Evolutionary conservation across 208 protist genomes (phyloP).

Genomic region (Naegleria lovaniensis): DNA sequence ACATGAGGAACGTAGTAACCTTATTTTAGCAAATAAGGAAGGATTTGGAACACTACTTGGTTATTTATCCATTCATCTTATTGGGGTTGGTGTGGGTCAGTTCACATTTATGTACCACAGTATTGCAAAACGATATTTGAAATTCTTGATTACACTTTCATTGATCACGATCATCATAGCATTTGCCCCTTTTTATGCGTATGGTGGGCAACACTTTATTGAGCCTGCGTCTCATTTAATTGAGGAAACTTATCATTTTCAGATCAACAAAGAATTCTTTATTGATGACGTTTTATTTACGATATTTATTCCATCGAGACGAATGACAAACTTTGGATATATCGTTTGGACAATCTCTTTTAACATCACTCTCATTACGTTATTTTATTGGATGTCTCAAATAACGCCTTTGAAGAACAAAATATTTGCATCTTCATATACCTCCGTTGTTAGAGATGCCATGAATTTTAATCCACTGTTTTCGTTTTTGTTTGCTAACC

Average conservation of each 20-base stretch:
- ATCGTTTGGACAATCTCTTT: not conserved
- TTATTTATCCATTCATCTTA: not conserved
- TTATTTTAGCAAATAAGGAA: not conserved
- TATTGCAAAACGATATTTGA: not conserved
- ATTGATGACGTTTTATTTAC: not conserved
- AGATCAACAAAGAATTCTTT: not conserved
- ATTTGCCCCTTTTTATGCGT: not conserved
- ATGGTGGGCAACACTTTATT: not conserved
- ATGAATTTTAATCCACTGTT: conserved; percentile 13
- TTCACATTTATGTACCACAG: not conserved
- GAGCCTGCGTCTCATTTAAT: not conserved
- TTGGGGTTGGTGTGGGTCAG: not conserved
- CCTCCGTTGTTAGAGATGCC: not conserved
- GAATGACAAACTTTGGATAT: conserved; percentile 24
- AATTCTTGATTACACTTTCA: not conserved
- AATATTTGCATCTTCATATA: not conserved
- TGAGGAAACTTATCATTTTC: not conserved
- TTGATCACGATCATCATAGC: not conserved
- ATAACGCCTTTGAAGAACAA: not conserved
- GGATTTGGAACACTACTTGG: not conserved
- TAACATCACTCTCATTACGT: not conserved
- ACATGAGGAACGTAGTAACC: not conserved
- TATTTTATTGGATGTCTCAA: not conserved
- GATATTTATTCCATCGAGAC: conserved; percentile 9
- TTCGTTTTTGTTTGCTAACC: conserved; percentile 1